Base-by-base conservation (phyloP, 352 stramenopile genomes). In the Pythium brachiatum region DNA sequence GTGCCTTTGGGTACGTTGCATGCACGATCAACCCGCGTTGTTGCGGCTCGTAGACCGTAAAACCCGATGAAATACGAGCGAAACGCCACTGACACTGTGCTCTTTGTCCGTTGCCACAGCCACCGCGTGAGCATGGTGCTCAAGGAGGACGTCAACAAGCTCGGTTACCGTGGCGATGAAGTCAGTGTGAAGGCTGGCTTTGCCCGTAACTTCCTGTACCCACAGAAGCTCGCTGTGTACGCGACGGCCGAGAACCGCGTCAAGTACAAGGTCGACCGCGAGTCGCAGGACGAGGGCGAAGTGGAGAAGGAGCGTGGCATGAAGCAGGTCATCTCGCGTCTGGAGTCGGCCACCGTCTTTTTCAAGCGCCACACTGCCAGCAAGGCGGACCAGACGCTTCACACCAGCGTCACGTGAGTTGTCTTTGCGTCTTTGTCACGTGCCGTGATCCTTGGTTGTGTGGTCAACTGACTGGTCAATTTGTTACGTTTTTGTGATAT, bases 181-280 rank as follows among this genome's bases (percentile, higher is more conserved):
- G 79, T 98, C 47, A 85, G 74, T 27, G 94, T 98, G 48, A 96
- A 97, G 65, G 90, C 95, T 7, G 95, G 95, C 39, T 98, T 95
- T 73, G 94, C 94, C 34, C 90, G 95, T 53, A 98, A 98, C 76
- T 97, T 83, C 57, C 69, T 98, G 47, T 94, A 98, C 66, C 95
- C 95, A 7, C 74, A 97, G 64, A 97, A 98, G 73, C 78, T 96
- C 57, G 94, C 93, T 0, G 81, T 98, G 43, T 98, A 98, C 72
- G 95, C 95, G 15, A 98, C 91, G 29, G 76, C 87, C 1, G 69
- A 73, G 13, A 98, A 98, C 75, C 89, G 89, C 69, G 69, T 90
- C 53, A 88, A 88, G 73, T 93, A 75, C 77, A 89, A 88, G 52
- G 76, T 90, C 57, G 74, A 90, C 66, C 83, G 87, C 48, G 67